Conservation (phyloP, 192 early-diverging fungal genomes). For the Anaeromyces robustus region DNA sequence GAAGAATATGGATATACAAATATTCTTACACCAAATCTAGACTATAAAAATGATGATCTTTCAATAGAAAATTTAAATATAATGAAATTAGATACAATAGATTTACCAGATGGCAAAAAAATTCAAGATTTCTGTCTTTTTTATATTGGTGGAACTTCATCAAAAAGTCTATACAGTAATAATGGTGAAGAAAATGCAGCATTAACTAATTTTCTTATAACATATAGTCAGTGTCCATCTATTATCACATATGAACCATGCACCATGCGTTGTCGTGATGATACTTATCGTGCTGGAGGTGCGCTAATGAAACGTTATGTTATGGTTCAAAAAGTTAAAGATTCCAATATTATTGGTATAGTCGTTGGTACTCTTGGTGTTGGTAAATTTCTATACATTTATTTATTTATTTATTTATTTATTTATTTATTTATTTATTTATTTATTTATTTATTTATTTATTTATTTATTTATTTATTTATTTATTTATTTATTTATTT, state of each 20-base stretch:
- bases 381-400: conserved; percentile 28
- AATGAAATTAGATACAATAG: background rate
- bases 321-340: conserved; percentile 79
- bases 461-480: background rate
- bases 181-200: conserved; percentile 43
- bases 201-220: conserved; percentile 76
- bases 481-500: background rate
- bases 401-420: background rate
- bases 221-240: conserved; percentile 36
- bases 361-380: conserved; percentile 91
- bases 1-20: background rate
- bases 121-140: conserved; percentile 56
- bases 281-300: conserved; percentile 16
- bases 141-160: conserved; percentile 47
- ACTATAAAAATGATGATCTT: background rate
- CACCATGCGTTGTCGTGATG: conserved; percentile 27
- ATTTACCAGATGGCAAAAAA: conserved; percentile 20
- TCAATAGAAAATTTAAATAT: background rate
- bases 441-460: background rate
- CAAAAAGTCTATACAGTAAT: background rate
- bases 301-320: conserved; percentile 45
- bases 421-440: background rate
- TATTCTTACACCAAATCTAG: background rate
- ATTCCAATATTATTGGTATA: conserved; percentile 84
- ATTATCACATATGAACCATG: conserved; percentile 56